Base-by-base conservation (phyloP, 352 stramenopile genomes). In the Nothophytophthora sp. region DNA sequence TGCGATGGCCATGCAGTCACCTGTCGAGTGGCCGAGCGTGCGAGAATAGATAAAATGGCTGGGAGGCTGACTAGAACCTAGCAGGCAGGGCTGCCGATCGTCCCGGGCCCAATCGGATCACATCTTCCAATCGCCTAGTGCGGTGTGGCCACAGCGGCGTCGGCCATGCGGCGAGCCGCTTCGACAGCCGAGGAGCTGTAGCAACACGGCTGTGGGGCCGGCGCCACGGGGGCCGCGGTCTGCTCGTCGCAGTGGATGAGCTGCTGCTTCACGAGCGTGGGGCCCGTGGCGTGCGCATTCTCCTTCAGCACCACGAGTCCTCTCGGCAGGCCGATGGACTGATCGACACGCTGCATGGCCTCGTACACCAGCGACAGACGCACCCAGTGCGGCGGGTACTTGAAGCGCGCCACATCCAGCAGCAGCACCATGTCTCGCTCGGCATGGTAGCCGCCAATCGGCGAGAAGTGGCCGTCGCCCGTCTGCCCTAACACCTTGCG, bases 391-490 rank as follows among this genome's bases (percentile, higher is more conserved):
- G 96, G 96, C 16, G 95, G 87, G 67, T 99, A 99, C 70, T 98
- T 98, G 78, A 98, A 98, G 20, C 93, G 72, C 29, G 96, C 94
- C 8, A 97, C 96, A 57, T 99, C 97, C 47, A 99, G 73, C 29
- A 99, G 81, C 18, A 99, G 70, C 37, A 98, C 92, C 75, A 92
- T 88, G 44, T 98, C 95, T 12, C 76, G 78, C 58, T 69, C 76
- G 33, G 67, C 69, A 62, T 98, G 78, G 68, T 99, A 99, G 3
- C 92, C 96, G 36, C 87, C 96, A 48, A 99, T 91, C 10, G 96
- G 96, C 28, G 88, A 98, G 63, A 99, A 99, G 67, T 99, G 97
- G 15, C 97, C 97, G 48, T 86, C 84, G 15, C 97, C 97, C 0
- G 96, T 99, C 69, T 99, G 96, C 13, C 76, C 70, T 3, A 99